A percentile compares a stretch with the other conserved stretches of the same genome.
Conservation (phyloP, 495 filamentous ascomycete species). For the Letharia columbiana region DNA sequence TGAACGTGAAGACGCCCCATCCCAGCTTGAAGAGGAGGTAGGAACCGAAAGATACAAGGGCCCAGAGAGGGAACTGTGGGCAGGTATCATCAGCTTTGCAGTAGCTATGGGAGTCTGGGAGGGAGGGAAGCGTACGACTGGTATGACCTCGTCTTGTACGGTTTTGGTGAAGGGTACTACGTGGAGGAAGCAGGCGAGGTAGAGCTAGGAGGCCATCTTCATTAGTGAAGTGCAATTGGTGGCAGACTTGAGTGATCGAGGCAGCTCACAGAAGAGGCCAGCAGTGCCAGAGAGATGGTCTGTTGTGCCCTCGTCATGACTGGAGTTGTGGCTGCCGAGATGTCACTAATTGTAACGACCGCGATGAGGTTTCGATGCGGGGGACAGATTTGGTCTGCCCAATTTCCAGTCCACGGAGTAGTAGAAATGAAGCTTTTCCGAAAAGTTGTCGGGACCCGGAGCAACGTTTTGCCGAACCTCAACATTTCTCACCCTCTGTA, state of each 20-base stretch:
- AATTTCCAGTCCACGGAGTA: too few relatives aligned
- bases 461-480: not conserved
- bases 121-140: conserved; percentile 37
- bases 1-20: conserved; percentile 87
- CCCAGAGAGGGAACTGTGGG: conserved; percentile 80
- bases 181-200: conserved; percentile 76
- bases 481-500: too few relatives aligned
- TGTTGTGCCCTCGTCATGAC: conserved; percentile 91
- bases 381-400: too few relatives aligned
- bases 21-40: conserved; percentile 90
- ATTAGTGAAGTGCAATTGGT: conserved; percentile 5
- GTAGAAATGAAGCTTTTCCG: too few relatives aligned
- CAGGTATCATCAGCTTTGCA: conserved; percentile 1
- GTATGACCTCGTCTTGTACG: conserved; percentile 45
- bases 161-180: conserved; percentile 74
- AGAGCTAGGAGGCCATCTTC: conserved; percentile 51
- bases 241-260: conserved; percentile 1
- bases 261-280: conserved; percentile 70
- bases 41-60: conserved; percentile 81
- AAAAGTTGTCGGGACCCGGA: not conserved
- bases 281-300: conserved; percentile 74
- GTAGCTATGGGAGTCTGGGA: conserved; percentile 9
- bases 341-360: not conserved
- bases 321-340: not conserved
- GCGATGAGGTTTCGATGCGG: too few relatives aligned